Evolutionary conservation across 305 asterid genomes (phyloP).

Genomic region (Lippia alba): DNA sequence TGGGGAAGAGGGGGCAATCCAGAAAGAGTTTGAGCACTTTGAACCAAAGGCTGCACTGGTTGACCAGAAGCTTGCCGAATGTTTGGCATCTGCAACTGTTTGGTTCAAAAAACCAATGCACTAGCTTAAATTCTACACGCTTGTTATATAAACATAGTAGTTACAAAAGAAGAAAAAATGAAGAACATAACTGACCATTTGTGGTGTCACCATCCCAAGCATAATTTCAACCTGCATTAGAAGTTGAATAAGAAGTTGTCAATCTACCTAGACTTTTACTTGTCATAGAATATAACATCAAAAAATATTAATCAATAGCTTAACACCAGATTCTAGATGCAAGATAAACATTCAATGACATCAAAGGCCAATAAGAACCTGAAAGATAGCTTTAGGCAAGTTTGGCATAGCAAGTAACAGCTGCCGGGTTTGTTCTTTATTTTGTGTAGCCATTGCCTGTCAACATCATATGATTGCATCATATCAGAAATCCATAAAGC

Average conservation of each 20-base stretch:
- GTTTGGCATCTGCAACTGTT: slow-evolving; percentile 83
- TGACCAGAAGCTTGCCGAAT: slow-evolving; percentile 58
- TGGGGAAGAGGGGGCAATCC: slow-evolving; percentile 82
- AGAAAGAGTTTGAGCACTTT: slow-evolving; percentile 57
- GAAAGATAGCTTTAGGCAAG: slow-evolving; percentile 81
- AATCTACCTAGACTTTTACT: slow-evolving; percentile 9
- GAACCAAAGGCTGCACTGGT: slow-evolving; percentile 48
- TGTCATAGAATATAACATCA: slow-evolving; percentile 17
- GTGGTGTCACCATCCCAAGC: slow-evolving; percentile 79
- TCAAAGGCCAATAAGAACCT: slow-evolving; percentile 52
- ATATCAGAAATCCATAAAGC: slow-evolving; percentile 27
- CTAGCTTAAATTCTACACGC: slow-evolving; percentile 24
- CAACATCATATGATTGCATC: slow-evolving; percentile 30
- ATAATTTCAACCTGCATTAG: slow-evolving; percentile 76
- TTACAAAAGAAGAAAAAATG: slow-evolving; percentile 27
- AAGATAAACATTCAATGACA: slow-evolving; percentile 24
- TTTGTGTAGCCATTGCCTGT: slow-evolving; percentile 78
- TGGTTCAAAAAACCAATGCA: slow-evolving; percentile 38
- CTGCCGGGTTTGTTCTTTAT: slow-evolving; percentile 78
- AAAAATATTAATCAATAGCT: slow-evolving; percentile 15
- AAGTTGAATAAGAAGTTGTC: slow-evolving; percentile 35
- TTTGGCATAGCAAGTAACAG: slow-evolving; percentile 70
- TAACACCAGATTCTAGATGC: slow-evolving; percentile 16
- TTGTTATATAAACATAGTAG: slow-evolving; percentile 18
- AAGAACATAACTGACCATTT: slow-evolving; percentile 64